These are phyloP conservation scores for Talaromyces sp. DNA, from an alignment of 2,329 filamentous ascomycete genomes.

Conservation along the genomic window DNA sequence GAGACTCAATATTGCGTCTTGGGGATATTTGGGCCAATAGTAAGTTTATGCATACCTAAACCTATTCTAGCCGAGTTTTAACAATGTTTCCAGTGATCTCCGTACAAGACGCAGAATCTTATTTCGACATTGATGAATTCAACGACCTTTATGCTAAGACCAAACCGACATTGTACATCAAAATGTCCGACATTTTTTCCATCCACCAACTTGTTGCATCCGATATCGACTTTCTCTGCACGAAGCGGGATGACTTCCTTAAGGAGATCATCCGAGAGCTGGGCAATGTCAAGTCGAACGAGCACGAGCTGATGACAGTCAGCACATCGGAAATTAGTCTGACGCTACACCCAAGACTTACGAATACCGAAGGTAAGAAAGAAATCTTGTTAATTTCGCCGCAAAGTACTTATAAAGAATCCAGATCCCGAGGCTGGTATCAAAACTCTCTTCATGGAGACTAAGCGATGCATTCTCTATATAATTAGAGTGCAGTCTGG, in stretches of 20 bases:
- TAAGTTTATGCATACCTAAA: conserved; percentile 29
- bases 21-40: conserved; percentile 65
- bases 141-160: conserved; percentile 95
- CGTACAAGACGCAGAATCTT: conserved; percentile 78
- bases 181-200: conserved; percentile 94
- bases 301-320: conserved; percentile 83
- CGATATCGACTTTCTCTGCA: conserved; percentile 72
- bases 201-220: conserved; percentile 83
- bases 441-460: conserved; percentile 95
- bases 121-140: conserved; percentile 98
- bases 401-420: conserved; percentile 6
- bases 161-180: conserved; percentile 98
- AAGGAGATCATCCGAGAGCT: conserved; percentile 90
- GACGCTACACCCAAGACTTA: conserved; percentile 82
- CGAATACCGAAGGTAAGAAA: conserved; percentile 65
- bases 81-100: conserved; percentile 57
- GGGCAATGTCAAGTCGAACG: conserved; percentile 92
- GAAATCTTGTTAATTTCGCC: not conserved
- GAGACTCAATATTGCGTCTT: conserved; percentile 75
- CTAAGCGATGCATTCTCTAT: conserved; percentile 92
- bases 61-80: conserved; percentile 18
- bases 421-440: conserved; percentile 83
- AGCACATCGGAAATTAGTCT: conserved; percentile 85
- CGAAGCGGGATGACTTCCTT: conserved; percentile 75
- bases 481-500: conserved; percentile 96